Evolutionary conservation across 805 yeast species (phyloP), one percentile per base, ranked within the genome.

Genomic region (Limtongia smithiae): DNA sequence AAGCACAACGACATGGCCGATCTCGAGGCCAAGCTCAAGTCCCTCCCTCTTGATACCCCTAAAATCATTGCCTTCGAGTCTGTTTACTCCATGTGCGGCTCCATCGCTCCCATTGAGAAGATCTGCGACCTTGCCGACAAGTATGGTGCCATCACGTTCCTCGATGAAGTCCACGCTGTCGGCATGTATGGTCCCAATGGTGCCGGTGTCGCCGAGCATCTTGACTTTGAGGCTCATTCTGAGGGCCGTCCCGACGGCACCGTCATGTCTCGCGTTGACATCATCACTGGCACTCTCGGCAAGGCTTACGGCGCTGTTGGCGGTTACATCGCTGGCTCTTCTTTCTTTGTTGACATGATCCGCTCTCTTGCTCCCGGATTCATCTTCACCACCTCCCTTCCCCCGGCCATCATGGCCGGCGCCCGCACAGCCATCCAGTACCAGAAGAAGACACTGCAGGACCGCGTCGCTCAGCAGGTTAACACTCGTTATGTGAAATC

Each of bases 151-250:
- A 71, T 93, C 62, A 93, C 99, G 27, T 93, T 93, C 70, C 75
- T 93, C 67, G 99, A 93, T 68, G 99, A 93, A 70, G 99, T 93
- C 33, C 99, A 93, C 65, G 97, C 98, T 31, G 97, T 93, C 40
- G 99, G 99, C 48, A 79, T 93, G 83, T 93, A 93, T 66, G 99
- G 99, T 62, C 97, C 99, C 52, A 96, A 86, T 63, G 99, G 99
- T 65, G 98, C 96, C 30, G 99, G 99, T 72, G 97, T 93, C 47
- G 96, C 97, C 41, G 99, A 93, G 70, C 98, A 93, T 68, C 75
- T 85, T 62, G 87, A 93, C 70, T 93, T 89, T 61, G 86, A 86
- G 40, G 81, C 82, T 47, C 95, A 91, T 66, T 79, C 86, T 64
- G 66, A 72, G 50, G 68, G 81, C 14, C 93, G 93, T 58, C 55